phyloP scores from a whole-genome alignment of 257 asterid genomes.

The Craterostigma plantagineum region DNA sequence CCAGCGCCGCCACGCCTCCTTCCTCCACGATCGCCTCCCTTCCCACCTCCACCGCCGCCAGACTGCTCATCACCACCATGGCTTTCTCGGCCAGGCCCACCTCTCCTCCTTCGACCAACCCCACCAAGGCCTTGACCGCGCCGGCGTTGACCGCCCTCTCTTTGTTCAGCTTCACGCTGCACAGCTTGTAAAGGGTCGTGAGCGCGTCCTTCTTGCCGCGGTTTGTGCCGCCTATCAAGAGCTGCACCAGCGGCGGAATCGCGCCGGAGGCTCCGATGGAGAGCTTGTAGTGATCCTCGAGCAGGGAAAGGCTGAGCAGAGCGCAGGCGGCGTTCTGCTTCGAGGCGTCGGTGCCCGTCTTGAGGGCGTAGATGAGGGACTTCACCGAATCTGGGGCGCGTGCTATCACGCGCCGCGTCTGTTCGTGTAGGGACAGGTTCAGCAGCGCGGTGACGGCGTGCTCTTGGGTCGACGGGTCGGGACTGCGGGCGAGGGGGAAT shows the following conservation, averaged over 20 bases:
- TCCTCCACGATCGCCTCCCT: constrained; percentile 60
- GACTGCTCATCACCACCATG: constrained; percentile 82
- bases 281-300: constrained; percentile 62
- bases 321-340: constrained; percentile 96
- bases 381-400: constrained; percentile 43
- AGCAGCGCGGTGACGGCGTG: constrained; percentile 80
- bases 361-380: constrained; percentile 56
- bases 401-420: constrained; percentile 39
- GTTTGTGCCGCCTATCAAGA: constrained; percentile 53
- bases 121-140: constrained; percentile 61
- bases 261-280: constrained; percentile 89
- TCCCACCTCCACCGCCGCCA: constrained; percentile 53
- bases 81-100: constrained; percentile 89
- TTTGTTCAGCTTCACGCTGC: constrained; percentile 54
- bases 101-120: constrained; percentile 52
- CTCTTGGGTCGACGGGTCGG: constrained; percentile 73
- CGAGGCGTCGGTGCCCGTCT: constrained; percentile 70
- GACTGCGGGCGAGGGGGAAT: constrained; percentile 57
- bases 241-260: constrained; percentile 60
- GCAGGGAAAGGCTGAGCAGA: constrained; percentile 55
- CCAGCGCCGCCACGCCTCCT: constrained; percentile 73
- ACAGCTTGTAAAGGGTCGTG: constrained; percentile 73
- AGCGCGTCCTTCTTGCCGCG: constrained; percentile 86
- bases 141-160: constrained; percentile 90
- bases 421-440: constrained; percentile 71